These are phyloP conservation scores for Chenopodium formosanum DNA, from an alignment of 148 eudicot species.

Conservation along the genomic window DNA sequence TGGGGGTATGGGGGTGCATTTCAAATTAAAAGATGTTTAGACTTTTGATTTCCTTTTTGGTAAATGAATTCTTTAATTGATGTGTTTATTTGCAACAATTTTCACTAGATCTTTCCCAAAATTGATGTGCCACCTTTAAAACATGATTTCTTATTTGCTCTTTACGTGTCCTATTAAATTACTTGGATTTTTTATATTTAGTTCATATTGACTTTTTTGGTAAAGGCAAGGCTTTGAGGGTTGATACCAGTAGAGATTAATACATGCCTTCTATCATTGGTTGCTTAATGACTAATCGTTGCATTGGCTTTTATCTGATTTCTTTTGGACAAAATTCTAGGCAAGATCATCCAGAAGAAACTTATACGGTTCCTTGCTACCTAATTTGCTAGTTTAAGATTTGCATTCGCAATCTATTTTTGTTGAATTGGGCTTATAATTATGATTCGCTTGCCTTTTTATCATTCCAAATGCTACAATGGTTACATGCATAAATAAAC, in stretches of 20 bases:
- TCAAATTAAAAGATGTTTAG: not conserved
- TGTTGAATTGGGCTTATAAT: no score
- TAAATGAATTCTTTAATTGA: slow-evolving; percentile 1
- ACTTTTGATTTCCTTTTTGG: not conserved
- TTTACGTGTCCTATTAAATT: slow-evolving; percentile 1
- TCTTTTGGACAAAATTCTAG: not conserved
- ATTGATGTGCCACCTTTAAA: slow-evolving; percentile 15
- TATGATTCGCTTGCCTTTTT: no score
- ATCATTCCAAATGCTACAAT: no score
- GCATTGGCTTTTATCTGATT: not conserved
- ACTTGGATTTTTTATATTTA: slow-evolving; percentile 2
- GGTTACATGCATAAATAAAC: not conserved
- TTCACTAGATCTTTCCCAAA: not conserved
- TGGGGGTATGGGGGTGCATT: not conserved
- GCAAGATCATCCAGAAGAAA: not conserved
- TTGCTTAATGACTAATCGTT: not conserved
- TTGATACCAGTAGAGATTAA: no score
- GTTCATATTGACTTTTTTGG: slow-evolving; percentile 5
- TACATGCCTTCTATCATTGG: not conserved
- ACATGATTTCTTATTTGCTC: slow-evolving; percentile 5
- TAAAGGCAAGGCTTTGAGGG: not conserved
- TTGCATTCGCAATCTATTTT: no score
- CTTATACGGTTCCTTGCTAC: no score
- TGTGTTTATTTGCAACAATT: not conserved
- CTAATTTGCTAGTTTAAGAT: no score